A percentile compares a stretch with the other conserved stretches of the same genome.
phyloP scores from a whole-genome alignment of 768 basidiomycete genomes.

The Amanita exitialis region DNA sequence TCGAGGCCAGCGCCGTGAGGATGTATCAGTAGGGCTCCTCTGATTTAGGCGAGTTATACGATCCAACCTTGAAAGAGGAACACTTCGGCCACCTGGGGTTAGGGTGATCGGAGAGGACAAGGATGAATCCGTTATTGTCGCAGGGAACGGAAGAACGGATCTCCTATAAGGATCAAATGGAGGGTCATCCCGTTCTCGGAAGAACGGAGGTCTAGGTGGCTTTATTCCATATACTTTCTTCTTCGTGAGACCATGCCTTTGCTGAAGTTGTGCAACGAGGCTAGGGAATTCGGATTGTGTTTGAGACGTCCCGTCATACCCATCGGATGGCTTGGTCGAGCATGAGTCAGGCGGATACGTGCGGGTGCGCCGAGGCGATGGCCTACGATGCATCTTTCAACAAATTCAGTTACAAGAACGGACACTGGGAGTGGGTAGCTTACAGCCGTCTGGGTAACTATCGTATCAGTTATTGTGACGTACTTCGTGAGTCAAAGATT shows the following conservation, averaged over 20 bases:
- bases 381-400: slow-evolving; percentile 1
- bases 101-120: neutral
- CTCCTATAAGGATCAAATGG: slow-evolving; percentile 15
- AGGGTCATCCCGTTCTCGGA: slow-evolving; percentile 30
- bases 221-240: slow-evolving; percentile 55
- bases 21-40: slow-evolving; percentile 22
- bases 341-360: slow-evolving; percentile 23
- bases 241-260: slow-evolving; percentile 60
- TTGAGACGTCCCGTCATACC: slow-evolving; percentile 10
- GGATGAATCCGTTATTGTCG: slow-evolving; percentile 12
- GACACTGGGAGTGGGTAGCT: neutral
- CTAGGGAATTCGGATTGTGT: slow-evolving; percentile 27
- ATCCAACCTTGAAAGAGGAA: slow-evolving; percentile 24
- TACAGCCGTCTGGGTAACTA: neutral
- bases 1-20: slow-evolving; percentile 20
- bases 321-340: slow-evolving; percentile 6
- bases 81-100: slow-evolving; percentile 20
- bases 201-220: slow-evolving; percentile 39
- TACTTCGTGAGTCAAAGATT: neutral
- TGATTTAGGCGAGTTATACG: slow-evolving; percentile 23
- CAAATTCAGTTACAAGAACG: neutral
- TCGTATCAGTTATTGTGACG: neutral
- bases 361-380: slow-evolving; percentile 20
- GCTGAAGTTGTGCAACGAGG: slow-evolving; percentile 54
- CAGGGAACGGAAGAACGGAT: slow-evolving; percentile 17